Evolutionary conservation across 495 filamentous ascomycete genomes (phyloP).

Genomic region (Tuber magnatum): DNA sequence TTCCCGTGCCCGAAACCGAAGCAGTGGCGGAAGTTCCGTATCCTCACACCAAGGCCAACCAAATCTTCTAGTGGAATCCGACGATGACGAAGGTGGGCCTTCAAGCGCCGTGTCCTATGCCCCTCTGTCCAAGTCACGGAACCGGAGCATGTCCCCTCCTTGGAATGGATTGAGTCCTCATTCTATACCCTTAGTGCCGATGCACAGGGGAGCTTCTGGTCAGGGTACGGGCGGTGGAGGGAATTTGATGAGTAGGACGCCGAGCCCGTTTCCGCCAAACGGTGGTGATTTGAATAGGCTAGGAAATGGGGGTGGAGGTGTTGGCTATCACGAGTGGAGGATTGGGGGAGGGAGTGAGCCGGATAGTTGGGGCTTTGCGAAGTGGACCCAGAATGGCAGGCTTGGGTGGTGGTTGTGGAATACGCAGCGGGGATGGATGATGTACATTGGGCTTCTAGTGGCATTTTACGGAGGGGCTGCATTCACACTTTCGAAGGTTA

Average conservation of each 20-base stretch:
- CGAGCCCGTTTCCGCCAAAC: slow-evolving; percentile 24
- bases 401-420: slow-evolving; percentile 49
- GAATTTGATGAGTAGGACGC: slow-evolving; percentile 29
- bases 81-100: slow-evolving; percentile 19
- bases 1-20: slow-evolving; percentile 36
- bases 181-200: slow-evolving; percentile 34
- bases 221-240: slow-evolving; percentile 11
- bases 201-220: slow-evolving; percentile 17
- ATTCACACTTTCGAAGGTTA: slow-evolving; percentile 47
- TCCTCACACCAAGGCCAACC: slow-evolving; percentile 28
- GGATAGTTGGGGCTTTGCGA: slow-evolving; percentile 34
- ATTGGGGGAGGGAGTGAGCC: slow-evolving; percentile 30
- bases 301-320: slow-evolving; percentile 11
- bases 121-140: slow-evolving; percentile 25
- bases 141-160: slow-evolving; percentile 31
- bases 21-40: slow-evolving; percentile 36
- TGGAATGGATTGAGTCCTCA: slow-evolving; percentile 25
- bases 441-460: slow-evolving; percentile 48
- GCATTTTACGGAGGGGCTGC: slow-evolving; percentile 45
- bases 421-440: slow-evolving; percentile 48
- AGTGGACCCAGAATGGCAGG: slow-evolving; percentile 43
- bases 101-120: background rate
- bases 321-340: slow-evolving; percentile 15
- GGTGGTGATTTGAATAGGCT: slow-evolving; percentile 21
- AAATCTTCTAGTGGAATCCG: slow-evolving; percentile 29